phyloP scores from a whole-genome alignment of 2,329 filamentous ascomycete genomes.

The Exophiala sp. region DNA sequence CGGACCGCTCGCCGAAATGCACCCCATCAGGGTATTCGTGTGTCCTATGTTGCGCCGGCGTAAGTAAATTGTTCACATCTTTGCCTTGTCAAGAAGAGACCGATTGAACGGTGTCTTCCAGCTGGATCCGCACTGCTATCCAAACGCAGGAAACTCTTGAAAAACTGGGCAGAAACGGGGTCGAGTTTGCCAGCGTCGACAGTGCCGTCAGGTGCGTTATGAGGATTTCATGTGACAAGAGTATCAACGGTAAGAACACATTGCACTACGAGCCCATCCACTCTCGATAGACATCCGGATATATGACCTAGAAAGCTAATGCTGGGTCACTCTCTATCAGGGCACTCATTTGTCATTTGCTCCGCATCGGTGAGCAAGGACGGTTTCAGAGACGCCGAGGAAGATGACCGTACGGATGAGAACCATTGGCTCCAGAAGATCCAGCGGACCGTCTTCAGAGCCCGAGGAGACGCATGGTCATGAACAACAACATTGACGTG shows the following conservation, averaged over 20 bases:
- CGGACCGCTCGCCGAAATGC: constrained; percentile 6
- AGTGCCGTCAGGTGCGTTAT: constrained; percentile 36
- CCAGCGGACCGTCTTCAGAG: constrained; percentile 5
- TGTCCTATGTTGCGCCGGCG: constrained; percentile 11
- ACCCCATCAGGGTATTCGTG: constrained; percentile 10
- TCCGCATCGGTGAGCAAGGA: constrained; percentile 38
- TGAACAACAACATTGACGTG: not conserved
- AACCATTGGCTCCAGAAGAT: constrained; percentile 13
- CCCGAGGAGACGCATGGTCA: constrained; percentile 11
- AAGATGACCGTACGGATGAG: constrained; percentile 31
- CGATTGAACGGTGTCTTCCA: not conserved
- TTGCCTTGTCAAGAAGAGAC: not conserved
- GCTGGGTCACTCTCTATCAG: constrained; percentile 11
- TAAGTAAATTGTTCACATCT: not conserved
- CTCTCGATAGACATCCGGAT: not conserved
- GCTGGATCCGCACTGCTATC: constrained; percentile 7
- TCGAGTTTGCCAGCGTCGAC: constrained; percentile 32
- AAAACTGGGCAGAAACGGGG: constrained; percentile 39
- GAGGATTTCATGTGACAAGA: constrained; percentile 35
- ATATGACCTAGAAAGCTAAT: not conserved
- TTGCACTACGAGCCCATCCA: constrained; percentile 1
- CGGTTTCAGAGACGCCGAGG: constrained; percentile 38
- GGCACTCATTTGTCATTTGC: constrained; percentile 42
- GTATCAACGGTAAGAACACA: constrained; percentile 30
- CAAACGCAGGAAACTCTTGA: constrained; percentile 32